Base-by-base conservation (phyloP, 2,329 filamentous ascomycete species). In the Penicillium fuscoglaucum region DNA sequence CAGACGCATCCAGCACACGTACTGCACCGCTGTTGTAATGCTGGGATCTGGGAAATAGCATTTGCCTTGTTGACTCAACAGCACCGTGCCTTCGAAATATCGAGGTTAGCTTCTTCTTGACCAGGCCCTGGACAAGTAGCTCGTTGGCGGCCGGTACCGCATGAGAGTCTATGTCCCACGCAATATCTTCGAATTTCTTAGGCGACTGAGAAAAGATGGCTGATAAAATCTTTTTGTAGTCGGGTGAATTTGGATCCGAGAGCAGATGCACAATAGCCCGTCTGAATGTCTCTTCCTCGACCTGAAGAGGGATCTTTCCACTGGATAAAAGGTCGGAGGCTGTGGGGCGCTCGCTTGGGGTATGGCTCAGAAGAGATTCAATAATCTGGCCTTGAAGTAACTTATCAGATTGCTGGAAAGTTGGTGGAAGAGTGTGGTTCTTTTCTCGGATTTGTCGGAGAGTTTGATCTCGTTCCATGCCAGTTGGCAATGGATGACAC, bases 31-130 rank as follows among this genome's bases (percentile, higher is more conserved):
- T 80, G 31, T 82, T 79, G 70, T 97, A 97, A 70, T 93, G 87
- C 10, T 84, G 82, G 0, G 93, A 96, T 45, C 89, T 84, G 1
- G 95, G 95, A 62, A 98, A 91, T 4, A 98, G 79, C 31, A 85
- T 82, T 62, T 87, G 89, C 54, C 91, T 85, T 26, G 87, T 83
- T 2, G 85, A 84, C 75, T 97, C 92, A 8, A 97, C 84, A 2
- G 93, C 95, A 1, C 95, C 95, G 72, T 99, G 95, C 35, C 89
- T 85, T 24, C 90, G 87, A 68, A 99, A 99, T 17, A 98, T 89
- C 3, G 86, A 83, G 17, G 85, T 83, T 28, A 98, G 76, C 17
- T 86, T 84, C 60, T 90, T 85, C 68, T 91, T 93, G 28, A 93
- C 89, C 19, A 90, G 79, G 39, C 86, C 84, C 65, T 89, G 88